phyloP scores from a whole-genome alignment of 495 filamentous ascomycete genomes.

The Talaromyces nanjingensis region DNA sequence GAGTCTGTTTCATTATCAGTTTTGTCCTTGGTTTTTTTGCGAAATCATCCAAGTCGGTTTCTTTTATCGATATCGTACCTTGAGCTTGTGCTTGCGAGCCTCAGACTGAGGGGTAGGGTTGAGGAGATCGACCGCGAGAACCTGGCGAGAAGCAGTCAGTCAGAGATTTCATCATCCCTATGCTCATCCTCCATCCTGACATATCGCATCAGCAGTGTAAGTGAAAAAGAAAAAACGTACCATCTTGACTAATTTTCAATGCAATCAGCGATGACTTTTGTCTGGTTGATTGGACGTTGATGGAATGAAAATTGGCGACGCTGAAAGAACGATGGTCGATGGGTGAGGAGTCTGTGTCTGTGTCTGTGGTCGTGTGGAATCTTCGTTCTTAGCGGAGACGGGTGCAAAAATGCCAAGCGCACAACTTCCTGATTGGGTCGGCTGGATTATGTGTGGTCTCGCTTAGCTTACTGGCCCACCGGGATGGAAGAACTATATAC shows the following conservation, averaged over 20 bases:
- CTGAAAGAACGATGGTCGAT: slow-evolving; percentile 24
- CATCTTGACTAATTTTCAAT: slow-evolving; percentile 43
- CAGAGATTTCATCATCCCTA: slow-evolving; percentile 13
- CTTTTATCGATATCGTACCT: slow-evolving; percentile 55
- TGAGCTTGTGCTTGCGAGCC: slow-evolving; percentile 99
- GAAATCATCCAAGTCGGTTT: background rate
- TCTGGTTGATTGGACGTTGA: slow-evolving; percentile 39
- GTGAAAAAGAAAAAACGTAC: slow-evolving; percentile 23
- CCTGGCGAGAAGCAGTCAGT: slow-evolving; percentile 46
- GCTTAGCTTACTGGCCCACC: slow-evolving; percentile 21
- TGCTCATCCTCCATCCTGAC: background rate
- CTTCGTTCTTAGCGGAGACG: background rate
- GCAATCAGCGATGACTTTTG: slow-evolving; percentile 34
- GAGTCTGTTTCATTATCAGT: slow-evolving; percentile 47
- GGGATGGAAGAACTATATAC: background rate
- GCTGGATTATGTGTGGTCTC: slow-evolving; percentile 28
- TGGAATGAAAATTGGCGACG: slow-evolving; percentile 37
- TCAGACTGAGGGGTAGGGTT: slow-evolving; percentile 94
- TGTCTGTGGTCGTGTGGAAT: background rate
- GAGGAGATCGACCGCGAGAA: slow-evolving; percentile 99
- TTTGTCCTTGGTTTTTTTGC: slow-evolving; percentile 9
- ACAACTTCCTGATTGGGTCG: slow-evolving; percentile 20
- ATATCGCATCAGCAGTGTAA: background rate
- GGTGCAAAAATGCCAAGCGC: background rate
- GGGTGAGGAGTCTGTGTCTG: slow-evolving; percentile 12